phyloP scores from a whole-genome alignment of 768 basidiomycete species.

The Tylopilus felleus region DNA sequence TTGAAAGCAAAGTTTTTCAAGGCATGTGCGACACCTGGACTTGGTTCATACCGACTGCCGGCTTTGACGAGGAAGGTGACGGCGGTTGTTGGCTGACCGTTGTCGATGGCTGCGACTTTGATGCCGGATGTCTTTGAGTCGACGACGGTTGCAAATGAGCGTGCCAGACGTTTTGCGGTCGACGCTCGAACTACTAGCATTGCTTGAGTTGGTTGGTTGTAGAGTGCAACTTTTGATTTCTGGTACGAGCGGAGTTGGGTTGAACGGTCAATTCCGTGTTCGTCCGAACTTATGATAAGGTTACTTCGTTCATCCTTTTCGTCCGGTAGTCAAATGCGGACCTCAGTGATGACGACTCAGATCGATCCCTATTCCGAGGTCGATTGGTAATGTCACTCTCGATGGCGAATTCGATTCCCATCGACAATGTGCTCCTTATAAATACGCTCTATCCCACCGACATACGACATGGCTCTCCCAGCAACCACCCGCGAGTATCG shows the following conservation, averaged over 20 bases:
- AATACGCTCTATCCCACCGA: too few species aligned
- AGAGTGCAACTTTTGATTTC: constrained; percentile 12
- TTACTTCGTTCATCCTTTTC: too few species aligned
- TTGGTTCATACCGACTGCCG: constrained; percentile 83
- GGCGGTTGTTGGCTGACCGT: constrained; percentile 77
- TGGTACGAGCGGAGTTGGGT: constrained; percentile 26
- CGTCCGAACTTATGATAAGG: constrained; percentile 24
- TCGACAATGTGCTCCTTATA: too few species aligned
- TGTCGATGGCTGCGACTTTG: constrained; percentile 83
- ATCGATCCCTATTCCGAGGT: too few species aligned
- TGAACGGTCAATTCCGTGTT: constrained; percentile 24
- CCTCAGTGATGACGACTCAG: not conserved
- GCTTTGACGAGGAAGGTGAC: constrained; percentile 92
- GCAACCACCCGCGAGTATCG: too few species aligned
- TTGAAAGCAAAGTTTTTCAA: constrained; percentile 99
- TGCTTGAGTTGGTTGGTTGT: constrained; percentile 16
- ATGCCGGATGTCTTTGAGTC: constrained; percentile 63
- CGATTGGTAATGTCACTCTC: too few species aligned
- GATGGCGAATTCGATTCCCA: not conserved
- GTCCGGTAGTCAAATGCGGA: too few species aligned
- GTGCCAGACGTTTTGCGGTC: constrained; percentile 55
- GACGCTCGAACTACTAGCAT: constrained; percentile 66
- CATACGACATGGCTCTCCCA: too few species aligned
- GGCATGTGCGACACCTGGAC: constrained; percentile 87
- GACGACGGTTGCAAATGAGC: constrained; percentile 80